Evolutionary conservation across 495 filamentous ascomycete species (phyloP).

Genomic region (Aspergillus cavernicola): DNA sequence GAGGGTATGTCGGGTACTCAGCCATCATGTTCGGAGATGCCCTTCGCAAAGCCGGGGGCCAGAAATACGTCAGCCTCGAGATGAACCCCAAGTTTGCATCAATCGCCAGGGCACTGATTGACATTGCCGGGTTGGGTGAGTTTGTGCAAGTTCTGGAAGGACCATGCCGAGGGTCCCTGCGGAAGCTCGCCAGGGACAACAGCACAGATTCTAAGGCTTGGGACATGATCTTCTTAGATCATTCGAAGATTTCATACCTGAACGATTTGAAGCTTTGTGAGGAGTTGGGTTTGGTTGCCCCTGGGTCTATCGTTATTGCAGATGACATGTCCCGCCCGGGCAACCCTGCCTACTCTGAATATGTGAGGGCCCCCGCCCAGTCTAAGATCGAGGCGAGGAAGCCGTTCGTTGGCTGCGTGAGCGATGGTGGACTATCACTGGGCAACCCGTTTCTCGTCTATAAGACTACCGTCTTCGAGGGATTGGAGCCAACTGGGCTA

Average conservation of each 20-base stretch:
- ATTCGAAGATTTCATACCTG: conserved; percentile 58
- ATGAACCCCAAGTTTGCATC: conserved; percentile 56
- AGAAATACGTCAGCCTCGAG: conserved; percentile 56
- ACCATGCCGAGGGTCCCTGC: conserved; percentile 49
- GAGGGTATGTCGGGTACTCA: conserved; percentile 72
- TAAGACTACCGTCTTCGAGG: conserved; percentile 5
- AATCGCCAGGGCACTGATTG: conserved; percentile 49
- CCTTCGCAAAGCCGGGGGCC: conserved; percentile 46
- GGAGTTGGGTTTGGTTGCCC: conserved; percentile 50
- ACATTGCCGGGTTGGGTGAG: conserved; percentile 58
- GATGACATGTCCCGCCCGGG: conserved; percentile 66
- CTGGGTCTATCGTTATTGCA: conserved; percentile 55
- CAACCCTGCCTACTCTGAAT: conserved; percentile 55
- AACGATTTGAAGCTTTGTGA: conserved; percentile 65
- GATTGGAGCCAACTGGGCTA: conserved; percentile 4
- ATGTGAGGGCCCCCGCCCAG: conserved; percentile 2
- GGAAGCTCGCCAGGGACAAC: conserved; percentile 28
- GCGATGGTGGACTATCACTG: not conserved
- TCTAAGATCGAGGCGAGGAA: not conserved
- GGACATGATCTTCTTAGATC: conserved; percentile 64
- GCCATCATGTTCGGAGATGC: conserved; percentile 60
- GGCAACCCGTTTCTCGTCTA: conserved; percentile 6
- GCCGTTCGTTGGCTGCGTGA: not conserved
- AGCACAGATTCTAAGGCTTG: conserved; percentile 41
- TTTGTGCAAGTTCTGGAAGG: conserved; percentile 59